phyloP scores from a whole-genome alignment of 106 monocot species.

The Platanthera guangdongensis region DNA sequence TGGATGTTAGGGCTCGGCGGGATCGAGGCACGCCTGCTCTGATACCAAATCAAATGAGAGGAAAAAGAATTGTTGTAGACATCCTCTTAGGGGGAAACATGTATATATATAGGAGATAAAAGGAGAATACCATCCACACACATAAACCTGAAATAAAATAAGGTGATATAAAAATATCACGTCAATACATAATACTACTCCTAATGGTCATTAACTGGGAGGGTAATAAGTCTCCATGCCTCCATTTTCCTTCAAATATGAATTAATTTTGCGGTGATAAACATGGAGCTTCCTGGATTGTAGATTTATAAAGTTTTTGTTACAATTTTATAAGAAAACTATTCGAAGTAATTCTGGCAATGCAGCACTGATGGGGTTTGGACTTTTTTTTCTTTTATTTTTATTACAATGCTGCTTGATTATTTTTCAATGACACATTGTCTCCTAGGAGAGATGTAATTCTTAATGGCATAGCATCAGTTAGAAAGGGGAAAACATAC shows the following conservation, averaged over 20 bases:
- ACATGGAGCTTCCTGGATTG: background rate
- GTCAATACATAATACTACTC: background rate
- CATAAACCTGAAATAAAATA: no score
- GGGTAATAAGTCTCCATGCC: background rate
- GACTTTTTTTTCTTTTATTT: background rate
- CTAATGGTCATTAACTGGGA: background rate
- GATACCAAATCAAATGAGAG: no score
- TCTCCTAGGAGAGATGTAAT: background rate
- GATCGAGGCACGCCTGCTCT: no score
- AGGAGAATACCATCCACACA: no score
- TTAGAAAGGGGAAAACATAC: background rate
- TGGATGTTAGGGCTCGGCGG: no score
- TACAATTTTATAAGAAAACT: background rate
- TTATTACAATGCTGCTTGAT: background rate
- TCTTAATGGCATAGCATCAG: background rate
- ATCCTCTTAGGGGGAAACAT: no score
- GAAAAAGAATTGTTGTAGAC: no score
- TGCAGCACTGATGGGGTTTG: background rate
- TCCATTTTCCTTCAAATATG: background rate
- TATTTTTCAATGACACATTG: background rate
- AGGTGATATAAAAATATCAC: no score
- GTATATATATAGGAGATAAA: no score
- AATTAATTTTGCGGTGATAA: background rate
- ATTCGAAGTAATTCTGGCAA: background rate
- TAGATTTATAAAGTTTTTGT: background rate